These are phyloP conservation scores for Nemania sp. DNA, from an alignment of 2,329 filamentous ascomycete species.

Conservation along the genomic window DNA sequence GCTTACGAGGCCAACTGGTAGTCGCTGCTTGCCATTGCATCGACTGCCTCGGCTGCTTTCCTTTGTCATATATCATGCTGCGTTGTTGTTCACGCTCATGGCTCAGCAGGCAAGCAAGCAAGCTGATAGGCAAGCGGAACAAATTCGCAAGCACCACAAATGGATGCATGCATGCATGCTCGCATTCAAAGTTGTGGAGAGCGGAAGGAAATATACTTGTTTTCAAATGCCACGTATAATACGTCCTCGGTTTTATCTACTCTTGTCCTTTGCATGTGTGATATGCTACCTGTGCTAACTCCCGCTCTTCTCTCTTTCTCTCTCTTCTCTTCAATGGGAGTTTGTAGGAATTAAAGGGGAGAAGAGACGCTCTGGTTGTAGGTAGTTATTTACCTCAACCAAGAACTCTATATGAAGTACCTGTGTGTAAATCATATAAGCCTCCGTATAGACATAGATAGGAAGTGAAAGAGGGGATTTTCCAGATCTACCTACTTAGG, in stretches of 20 bases:
- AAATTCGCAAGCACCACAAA: conserved; percentile 11
- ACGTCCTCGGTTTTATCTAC: neutral
- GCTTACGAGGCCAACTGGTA: neutral
- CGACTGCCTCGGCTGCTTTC: conserved; percentile 11
- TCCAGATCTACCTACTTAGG: too few relatives aligned
- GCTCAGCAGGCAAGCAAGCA: conserved; percentile 2
- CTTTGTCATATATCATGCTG: conserved; percentile 22
- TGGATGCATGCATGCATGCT: too few relatives aligned
- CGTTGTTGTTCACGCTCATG: neutral
- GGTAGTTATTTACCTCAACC: too few relatives aligned
- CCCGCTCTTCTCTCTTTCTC: too few relatives aligned
- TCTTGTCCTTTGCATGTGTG: neutral
- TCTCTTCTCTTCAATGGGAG: too few relatives aligned
- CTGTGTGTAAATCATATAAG: too few relatives aligned
- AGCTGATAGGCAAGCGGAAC: neutral
- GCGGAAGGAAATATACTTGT: neutral
- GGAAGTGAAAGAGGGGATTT: too few relatives aligned
- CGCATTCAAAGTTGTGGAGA: neutral
- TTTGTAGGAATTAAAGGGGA: too few relatives aligned
- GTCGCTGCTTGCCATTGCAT: neutral
- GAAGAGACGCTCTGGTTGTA: too few relatives aligned
- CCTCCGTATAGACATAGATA: too few relatives aligned
- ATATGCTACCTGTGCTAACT: too few relatives aligned
- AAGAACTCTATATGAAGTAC: too few relatives aligned
- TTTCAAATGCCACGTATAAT: conserved; percentile 2